A percentile compares a stretch with the other conserved stretches of the same genome.
These are phyloP conservation scores for Phytophthora tentaculata DNA, from an alignment of 352 stramenopile genomes.

Conservation along the genomic window DNA sequence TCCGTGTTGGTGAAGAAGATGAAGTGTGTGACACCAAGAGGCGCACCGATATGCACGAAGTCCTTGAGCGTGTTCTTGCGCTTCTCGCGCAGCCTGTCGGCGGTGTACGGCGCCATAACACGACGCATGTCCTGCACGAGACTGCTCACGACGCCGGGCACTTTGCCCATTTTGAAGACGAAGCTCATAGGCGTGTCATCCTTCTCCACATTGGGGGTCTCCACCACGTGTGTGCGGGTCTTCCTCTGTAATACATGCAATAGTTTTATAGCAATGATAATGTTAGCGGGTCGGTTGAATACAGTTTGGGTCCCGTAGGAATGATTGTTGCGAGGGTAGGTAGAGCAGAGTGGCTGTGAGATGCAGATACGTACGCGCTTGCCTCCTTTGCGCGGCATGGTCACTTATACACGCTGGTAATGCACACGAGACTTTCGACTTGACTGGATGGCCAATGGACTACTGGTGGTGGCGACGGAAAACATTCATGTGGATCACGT, in stretches of 20 bases:
- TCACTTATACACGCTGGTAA: conserved; percentile 17
- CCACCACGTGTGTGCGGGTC: conserved; percentile 80
- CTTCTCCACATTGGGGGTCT: conserved; percentile 68
- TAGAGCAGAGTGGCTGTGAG: neutral
- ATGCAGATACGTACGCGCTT: conserved; percentile 66
- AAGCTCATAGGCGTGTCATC: conserved; percentile 92
- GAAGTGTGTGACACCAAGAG: conserved; percentile 97
- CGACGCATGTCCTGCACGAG: conserved; percentile 94
- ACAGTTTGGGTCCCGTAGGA: neutral
- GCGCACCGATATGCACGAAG: conserved; percentile 89
- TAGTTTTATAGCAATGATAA: conserved; percentile 4
- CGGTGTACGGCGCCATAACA: conserved; percentile 96
- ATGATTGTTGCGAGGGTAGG: conserved; percentile 3
- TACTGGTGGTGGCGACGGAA: conserved; percentile 16
- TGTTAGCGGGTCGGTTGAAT: neutral
- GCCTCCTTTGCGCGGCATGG: conserved; percentile 85
- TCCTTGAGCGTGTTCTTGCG: conserved; percentile 94
- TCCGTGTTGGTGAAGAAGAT: conserved; percentile 96
- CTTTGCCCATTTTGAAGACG: conserved; percentile 92
- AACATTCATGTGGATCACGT: conserved; percentile 4
- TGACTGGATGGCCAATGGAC: conserved; percentile 26
- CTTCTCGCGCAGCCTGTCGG: conserved; percentile 92
- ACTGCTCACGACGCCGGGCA: conserved; percentile 74
- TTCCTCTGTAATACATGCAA: conserved; percentile 78
- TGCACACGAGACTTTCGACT: neutral